phyloP scores from a whole-genome alignment of 768 basidiomycete genomes.

The Nidularia pulvinata region DNA sequence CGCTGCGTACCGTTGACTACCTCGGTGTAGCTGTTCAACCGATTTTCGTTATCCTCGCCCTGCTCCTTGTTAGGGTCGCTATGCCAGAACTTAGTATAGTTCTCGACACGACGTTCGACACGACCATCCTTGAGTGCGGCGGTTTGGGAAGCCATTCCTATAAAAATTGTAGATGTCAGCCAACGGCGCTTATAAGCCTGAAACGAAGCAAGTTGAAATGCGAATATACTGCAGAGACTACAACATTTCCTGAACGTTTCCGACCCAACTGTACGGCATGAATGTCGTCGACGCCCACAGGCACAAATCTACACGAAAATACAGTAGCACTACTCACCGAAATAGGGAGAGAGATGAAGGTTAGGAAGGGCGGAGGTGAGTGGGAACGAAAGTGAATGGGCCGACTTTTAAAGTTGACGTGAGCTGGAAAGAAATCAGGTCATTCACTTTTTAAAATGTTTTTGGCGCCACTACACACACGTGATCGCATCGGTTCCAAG shows the following conservation, averaged over 20 bases:
- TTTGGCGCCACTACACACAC: not conserved
- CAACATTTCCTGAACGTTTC: no score
- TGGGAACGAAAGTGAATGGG: conserved; percentile 9
- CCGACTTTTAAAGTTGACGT: conserved; percentile 18
- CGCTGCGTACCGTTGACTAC: conserved; percentile 82
- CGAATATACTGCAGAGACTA: no score
- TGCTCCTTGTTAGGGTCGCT: conserved; percentile 75
- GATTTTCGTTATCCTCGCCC: conserved; percentile 62
- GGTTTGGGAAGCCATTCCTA: conserved; percentile 8
- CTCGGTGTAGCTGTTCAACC: conserved; percentile 84
- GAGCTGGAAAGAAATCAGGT: conserved; percentile 15
- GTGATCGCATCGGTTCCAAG: not conserved
- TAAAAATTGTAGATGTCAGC: no score
- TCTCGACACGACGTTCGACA: conserved; percentile 66
- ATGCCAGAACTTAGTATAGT: conserved; percentile 93
- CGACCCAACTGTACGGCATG: no score
- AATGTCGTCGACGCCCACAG: no score
- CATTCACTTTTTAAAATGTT: conserved; percentile 13
- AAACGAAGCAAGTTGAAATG: no score
- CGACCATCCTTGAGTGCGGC: conserved; percentile 48
- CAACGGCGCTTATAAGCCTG: no score
- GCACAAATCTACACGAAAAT: not conserved
- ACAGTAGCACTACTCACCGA: not conserved
- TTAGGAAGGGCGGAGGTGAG: conserved; percentile 2
- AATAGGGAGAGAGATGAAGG: conserved; percentile 4